Percentiles rank a stretch among this genome's conserved stretches.
Conservation (phyloP, 2,329 filamentous ascomycete species). For the Seiridium unicorne region DNA sequence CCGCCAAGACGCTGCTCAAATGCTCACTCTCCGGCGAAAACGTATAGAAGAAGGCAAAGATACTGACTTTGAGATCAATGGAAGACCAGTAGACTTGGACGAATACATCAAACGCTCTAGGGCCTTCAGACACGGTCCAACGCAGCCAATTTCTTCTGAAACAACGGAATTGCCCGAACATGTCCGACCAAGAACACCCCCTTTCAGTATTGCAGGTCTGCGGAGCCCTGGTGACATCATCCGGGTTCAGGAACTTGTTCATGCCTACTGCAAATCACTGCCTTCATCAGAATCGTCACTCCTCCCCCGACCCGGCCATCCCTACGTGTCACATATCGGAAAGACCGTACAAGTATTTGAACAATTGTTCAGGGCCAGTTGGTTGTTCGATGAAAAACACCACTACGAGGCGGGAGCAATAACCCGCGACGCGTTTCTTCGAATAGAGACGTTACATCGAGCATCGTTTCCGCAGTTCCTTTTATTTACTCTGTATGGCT, state of each 20-base stretch:
- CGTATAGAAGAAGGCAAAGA: not conserved
- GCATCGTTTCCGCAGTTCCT: not conserved
- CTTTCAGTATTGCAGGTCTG: not conserved
- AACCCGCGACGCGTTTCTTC: not conserved
- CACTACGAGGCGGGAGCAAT: not conserved
- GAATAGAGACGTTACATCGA: not conserved
- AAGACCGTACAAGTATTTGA: not conserved
- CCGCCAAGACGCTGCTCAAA: not conserved
- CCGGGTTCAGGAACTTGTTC: not conserved
- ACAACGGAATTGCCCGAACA: not conserved
- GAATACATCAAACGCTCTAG: not conserved
- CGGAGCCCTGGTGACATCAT: not conserved
- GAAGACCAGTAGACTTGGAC: not conserved
- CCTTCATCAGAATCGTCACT: not conserved
- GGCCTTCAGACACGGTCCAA: not conserved
- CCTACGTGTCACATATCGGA: not conserved
- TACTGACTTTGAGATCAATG: not conserved
- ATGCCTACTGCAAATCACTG: not conserved
- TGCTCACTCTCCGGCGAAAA: not conserved
- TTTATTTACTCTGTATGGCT: not conserved
- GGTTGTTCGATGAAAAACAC: not conserved
- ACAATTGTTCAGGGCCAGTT: not conserved
- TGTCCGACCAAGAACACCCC: not conserved
- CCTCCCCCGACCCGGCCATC: not conserved
- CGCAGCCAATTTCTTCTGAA: not conserved